These are phyloP conservation scores for Candida ortonii DNA, from an alignment of 805 yeast genomes.

Conservation along the genomic window DNA sequence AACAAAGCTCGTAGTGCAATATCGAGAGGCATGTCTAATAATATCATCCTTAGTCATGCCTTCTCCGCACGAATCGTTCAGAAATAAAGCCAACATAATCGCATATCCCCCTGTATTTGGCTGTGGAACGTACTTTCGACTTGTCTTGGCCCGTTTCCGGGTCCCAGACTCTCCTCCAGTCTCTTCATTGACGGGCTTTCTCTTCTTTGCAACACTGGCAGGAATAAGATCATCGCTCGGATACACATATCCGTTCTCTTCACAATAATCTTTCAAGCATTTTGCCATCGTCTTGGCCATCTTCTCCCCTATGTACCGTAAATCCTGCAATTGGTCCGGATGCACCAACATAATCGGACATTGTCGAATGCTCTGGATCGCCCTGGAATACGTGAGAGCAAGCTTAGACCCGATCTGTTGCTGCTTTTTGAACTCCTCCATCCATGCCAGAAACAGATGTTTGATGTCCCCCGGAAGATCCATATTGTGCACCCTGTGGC, in stretches of 20 bases:
- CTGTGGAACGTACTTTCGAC: slow-evolving; percentile 59
- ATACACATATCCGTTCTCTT: slow-evolving; percentile 42
- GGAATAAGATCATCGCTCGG: slow-evolving; percentile 37
- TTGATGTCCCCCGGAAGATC: slow-evolving; percentile 48
- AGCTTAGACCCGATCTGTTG: slow-evolving; percentile 48
- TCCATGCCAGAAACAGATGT: slow-evolving; percentile 53
- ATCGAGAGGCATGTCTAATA: slow-evolving; percentile 49
- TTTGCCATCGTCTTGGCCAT: slow-evolving; percentile 51
- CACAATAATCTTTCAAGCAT: slow-evolving; percentile 53
- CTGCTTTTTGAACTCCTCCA: slow-evolving; percentile 49
- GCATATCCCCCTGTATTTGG: slow-evolving; percentile 85
- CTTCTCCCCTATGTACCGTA: slow-evolving; percentile 72
- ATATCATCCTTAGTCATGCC: slow-evolving; percentile 68
- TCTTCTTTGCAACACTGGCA: slow-evolving; percentile 6
- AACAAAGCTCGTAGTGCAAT: slow-evolving; percentile 55
- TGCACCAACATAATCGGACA: slow-evolving; percentile 45
- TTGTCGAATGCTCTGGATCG: slow-evolving; percentile 48
- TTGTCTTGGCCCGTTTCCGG: slow-evolving; percentile 14
- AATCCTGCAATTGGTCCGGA: slow-evolving; percentile 55
- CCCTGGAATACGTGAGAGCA: slow-evolving; percentile 52
- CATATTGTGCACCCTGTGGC: slow-evolving; percentile 34
- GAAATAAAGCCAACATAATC: slow-evolving; percentile 57
- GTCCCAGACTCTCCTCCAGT: slow-evolving; percentile 4
- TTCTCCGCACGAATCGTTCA: slow-evolving; percentile 42
- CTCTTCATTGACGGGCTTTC: slow-evolving; percentile 5